Evolutionary conservation across 139 green algal genomes (phyloP).

Genomic region (Coelastrella sp.): DNA sequence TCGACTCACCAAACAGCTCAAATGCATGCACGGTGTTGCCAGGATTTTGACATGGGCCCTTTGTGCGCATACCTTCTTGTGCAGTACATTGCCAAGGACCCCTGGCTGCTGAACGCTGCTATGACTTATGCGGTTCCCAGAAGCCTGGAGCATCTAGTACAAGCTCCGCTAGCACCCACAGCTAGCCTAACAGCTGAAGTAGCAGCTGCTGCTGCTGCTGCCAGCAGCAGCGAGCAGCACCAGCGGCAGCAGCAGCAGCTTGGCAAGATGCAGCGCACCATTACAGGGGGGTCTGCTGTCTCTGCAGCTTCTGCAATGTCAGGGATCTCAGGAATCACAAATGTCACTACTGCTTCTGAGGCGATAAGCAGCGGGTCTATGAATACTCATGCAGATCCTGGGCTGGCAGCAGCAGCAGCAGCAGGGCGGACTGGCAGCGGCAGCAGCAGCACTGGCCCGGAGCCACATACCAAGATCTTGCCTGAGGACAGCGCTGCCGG

Average conservation of each 20-base stretch:
- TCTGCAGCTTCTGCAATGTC: not conserved
- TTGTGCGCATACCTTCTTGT: not conserved
- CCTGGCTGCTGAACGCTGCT: constrained; percentile 17
- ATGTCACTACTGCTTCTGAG: not conserved
- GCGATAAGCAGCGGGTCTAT: not conserved
- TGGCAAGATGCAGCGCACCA: not conserved
- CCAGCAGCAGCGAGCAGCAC: not conserved
- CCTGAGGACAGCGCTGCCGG: not conserved
- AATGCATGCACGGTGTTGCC: no score
- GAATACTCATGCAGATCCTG: not conserved
- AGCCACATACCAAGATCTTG: not conserved
- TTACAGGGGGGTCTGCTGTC: not conserved
- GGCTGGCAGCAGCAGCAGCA: not conserved
- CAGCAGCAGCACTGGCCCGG: not conserved
- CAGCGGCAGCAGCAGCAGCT: constrained; percentile 33
- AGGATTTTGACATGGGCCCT: no score
- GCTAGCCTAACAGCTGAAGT: not conserved
- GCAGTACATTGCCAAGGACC: constrained; percentile 42
- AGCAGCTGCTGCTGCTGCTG: constrained; percentile 17
- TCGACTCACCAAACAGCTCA: no score
- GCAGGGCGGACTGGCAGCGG: not conserved
- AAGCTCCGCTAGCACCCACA: not conserved
- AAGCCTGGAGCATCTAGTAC: constrained; percentile 6
- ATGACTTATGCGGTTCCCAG: constrained; percentile 3
- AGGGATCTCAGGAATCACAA: not conserved